Conservation (phyloP, 2,329 filamentous ascomycete genomes). For the Apiospora pterosperma region DNA sequence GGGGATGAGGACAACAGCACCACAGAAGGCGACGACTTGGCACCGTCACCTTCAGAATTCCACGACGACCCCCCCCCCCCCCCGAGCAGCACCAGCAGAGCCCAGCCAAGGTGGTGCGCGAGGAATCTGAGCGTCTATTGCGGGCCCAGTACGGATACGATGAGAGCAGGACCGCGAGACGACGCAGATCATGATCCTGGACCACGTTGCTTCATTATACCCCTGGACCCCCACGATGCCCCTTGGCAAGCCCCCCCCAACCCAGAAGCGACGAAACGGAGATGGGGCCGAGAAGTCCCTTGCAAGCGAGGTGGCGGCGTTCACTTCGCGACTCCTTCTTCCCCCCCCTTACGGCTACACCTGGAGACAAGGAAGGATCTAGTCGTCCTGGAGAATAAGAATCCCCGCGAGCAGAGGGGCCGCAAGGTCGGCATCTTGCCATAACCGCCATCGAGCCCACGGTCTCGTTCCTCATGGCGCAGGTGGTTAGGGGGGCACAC, state of each 20-base stretch:
- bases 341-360: neutral
- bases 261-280: neutral
- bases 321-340: neutral
- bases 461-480: neutral
- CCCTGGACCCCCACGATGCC: neutral
- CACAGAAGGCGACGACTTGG: neutral
- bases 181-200: neutral
- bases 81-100: neutral
- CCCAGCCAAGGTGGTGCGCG: slow-evolving; percentile 17
- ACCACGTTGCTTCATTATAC: neutral
- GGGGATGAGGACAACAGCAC: slow-evolving; percentile 7
- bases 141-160: slow-evolving; percentile 7
- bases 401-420: neutral
- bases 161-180: neutral
- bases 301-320: neutral
- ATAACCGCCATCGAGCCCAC: neutral
- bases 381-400: neutral
- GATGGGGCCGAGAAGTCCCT: neutral
- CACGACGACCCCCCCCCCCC: neutral
- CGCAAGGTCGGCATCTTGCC: neutral
- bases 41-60: neutral
- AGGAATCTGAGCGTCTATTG: slow-evolving; percentile 24
- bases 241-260: neutral
- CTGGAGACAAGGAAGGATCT: neutral
- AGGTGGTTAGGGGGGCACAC: neutral